A percentile compares a stretch with the other conserved stretches of the same genome.
Conservation (phyloP, 441 rosid species). For the Gossypium davidsonii region DNA sequence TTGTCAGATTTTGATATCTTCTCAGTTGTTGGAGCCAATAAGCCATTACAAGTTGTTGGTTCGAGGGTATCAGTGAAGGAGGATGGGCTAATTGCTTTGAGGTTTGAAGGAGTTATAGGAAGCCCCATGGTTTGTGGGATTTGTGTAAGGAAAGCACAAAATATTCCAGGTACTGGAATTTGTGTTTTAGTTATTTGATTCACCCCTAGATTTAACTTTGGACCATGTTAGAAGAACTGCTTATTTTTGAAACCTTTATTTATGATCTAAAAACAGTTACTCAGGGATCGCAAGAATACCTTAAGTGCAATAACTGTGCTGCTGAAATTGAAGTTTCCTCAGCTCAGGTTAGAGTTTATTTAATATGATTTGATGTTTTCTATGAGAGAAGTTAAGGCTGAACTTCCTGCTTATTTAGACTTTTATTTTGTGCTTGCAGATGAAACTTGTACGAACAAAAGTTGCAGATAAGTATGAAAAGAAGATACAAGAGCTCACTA, state of each 20-base stretch:
- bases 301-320: conserved; percentile 64
- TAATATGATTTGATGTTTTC: conserved; percentile 41
- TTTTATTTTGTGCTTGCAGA: conserved; percentile 40
- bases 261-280: conserved; percentile 32
- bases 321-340: conserved; percentile 65
- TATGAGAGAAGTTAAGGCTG: conserved; percentile 10
- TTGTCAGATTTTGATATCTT: conserved; percentile 74
- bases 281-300: conserved; percentile 39
- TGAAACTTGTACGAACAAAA: conserved; percentile 63
- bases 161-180: conserved; percentile 37
- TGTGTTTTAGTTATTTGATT: conserved; percentile 11
- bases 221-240: background rate
- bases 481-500: conserved; percentile 66
- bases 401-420: conserved; percentile 14
- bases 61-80: conserved; percentile 54
- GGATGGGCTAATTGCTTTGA: conserved; percentile 49
- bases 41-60: conserved; percentile 67
- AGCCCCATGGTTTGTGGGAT: conserved; percentile 70
- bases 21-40: conserved; percentile 73
- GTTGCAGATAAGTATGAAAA: conserved; percentile 72
- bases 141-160: conserved; percentile 66
- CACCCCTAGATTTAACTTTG: background rate
- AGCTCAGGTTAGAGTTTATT: conserved; percentile 62
- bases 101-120: conserved; percentile 69
- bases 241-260: conserved; percentile 8